Base-by-base conservation (phyloP, 345 rosid species). In the Hibiscus tridactylites region DNA sequence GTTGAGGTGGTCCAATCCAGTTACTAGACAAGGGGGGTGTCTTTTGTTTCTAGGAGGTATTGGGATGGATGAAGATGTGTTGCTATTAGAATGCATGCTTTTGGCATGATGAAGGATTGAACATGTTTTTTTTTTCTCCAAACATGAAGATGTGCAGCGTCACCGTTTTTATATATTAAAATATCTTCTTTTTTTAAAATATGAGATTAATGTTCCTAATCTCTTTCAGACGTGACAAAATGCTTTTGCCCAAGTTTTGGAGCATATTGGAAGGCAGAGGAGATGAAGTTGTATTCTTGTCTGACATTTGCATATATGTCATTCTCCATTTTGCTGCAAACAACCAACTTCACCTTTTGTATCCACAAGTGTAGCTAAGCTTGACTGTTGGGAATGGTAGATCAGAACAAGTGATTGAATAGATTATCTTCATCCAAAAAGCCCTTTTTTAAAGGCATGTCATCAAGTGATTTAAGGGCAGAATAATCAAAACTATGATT, bases 1-100 rank as follows among this genome's bases (percentile, higher is more conserved):
- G 83, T 77, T 74, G 74, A 79, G 71, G 66, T 57, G 79, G 80
- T 64, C 70, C 80, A 71, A 6, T 9, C 70, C 81, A 71, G 4
- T 8, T 44, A 28, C 17, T 50, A 61, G 69, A 58, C 67, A 8
- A 62, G 52, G 33, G 28, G 53, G 19, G 19, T 47, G 26, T 67
- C 39, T 71, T 64, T 68, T 68, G 70, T 79, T 70, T 70, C 64
- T 15, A 16, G 3, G 29, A 58, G 35, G 21, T 47, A 15, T 35
- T 47, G 64, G 62, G 64, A 62, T 52, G 19, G 19, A 49, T 1
- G 70, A 26, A 61, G 16, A 44, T 9, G 3, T 44, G 47, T 44
- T 44, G 47, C 12, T 44, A 53, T 35, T 52, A 17, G 52, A 11
- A 44, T 44, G 47, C 76, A 47, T 61, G 65, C 44, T 46, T 46